Conservation (phyloP, 768 basidiomycete genomes). For the Leccinum fibrillosum region DNA sequence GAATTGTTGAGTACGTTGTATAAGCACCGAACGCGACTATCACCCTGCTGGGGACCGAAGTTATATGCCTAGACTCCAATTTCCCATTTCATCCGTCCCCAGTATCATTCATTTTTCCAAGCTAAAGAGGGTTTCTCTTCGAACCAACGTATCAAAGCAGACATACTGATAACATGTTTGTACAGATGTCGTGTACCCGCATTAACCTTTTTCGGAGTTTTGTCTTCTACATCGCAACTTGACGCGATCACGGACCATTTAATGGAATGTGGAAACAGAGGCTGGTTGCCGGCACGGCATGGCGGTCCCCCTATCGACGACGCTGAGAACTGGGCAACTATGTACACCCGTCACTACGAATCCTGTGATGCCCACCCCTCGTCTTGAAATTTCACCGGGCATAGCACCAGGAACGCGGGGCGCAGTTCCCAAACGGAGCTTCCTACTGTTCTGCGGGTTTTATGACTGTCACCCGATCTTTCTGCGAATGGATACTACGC, state of each 20-base stretch:
- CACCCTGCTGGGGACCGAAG: neutral
- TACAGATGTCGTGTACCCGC: neutral
- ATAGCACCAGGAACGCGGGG: neutral
- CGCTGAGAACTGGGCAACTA: neutral
- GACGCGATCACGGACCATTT: neutral
- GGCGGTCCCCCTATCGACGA: neutral
- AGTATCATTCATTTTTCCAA: no score
- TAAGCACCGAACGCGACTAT: neutral
- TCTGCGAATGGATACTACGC: neutral
- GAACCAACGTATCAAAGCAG: neutral
- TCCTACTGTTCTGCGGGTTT: neutral
- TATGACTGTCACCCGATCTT: neutral
- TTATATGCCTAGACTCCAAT: neutral
- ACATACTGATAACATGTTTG: neutral
- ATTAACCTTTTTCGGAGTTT: neutral
- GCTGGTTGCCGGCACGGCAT: neutral
- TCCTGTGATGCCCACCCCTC: neutral
- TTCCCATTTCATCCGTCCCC: neutral
- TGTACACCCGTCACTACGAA: neutral
- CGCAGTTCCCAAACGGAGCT: neutral
- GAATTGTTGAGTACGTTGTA: neutral
- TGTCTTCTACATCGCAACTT: neutral
- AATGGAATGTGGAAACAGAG: neutral
- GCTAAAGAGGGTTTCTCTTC: neutral
- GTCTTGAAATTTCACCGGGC: neutral